Conservation (phyloP, 129 eudicot genomes). For the Ambrosia trifida region DNA sequence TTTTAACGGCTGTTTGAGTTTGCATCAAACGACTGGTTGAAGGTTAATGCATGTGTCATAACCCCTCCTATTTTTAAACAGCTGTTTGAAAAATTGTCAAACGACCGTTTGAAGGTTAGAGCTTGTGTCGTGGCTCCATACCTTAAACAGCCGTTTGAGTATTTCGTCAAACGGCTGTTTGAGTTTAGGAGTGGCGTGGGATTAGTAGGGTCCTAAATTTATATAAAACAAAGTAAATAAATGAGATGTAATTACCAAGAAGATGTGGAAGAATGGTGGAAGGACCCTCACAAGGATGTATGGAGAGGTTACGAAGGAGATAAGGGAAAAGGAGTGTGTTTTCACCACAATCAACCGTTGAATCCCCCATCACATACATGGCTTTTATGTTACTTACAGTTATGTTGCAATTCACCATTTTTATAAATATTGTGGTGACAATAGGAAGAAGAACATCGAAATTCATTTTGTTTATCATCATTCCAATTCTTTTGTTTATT, state of each 20-base stretch:
- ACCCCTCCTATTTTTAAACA: too few relatives aligned
- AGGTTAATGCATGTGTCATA: too few relatives aligned
- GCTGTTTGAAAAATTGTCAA: too few relatives aligned
- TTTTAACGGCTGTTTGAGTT: not conserved
- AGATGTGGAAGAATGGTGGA: constrained; percentile 55
- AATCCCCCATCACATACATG: constrained; percentile 64
- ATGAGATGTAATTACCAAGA: constrained; percentile 45
- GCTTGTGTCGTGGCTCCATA: too few relatives aligned
- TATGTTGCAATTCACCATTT: constrained; percentile 13
- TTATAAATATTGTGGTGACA: constrained; percentile 9
- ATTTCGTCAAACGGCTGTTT: too few relatives aligned
- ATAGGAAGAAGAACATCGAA: constrained; percentile 28
- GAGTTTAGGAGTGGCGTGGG: too few relatives aligned
- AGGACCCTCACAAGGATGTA: constrained; percentile 62
- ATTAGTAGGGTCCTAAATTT: not conserved
- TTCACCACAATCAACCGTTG: constrained; percentile 76
- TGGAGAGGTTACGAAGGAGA: constrained; percentile 51
- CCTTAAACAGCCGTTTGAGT: too few relatives aligned
- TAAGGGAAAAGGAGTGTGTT: constrained; percentile 58
- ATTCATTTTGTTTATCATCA: constrained; percentile 23
- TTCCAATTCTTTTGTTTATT: not conserved
- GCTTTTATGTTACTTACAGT: constrained; percentile 36
- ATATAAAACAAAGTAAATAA: not conserved
- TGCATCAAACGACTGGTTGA: too few relatives aligned
- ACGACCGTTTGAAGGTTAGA: too few relatives aligned